These are phyloP conservation scores for Eimeria mitis DNA, from an alignment of 169 alveolate genomes.

Conservation along the genomic window DNA sequence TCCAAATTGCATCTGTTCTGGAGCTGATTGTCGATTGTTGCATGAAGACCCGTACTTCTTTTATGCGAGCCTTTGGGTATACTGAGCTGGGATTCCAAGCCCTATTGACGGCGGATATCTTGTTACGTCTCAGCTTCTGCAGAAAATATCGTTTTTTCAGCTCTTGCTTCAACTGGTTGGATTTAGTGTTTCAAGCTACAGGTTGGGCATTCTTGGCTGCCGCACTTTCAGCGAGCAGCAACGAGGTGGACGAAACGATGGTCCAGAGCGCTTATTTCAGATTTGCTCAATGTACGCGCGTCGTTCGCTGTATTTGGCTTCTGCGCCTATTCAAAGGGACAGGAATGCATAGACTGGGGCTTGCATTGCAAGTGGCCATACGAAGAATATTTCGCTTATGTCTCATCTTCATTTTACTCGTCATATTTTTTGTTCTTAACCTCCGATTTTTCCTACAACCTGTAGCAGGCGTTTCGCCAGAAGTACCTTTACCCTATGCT, in stretches of 20 bases:
- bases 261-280: conserved; percentile 18
- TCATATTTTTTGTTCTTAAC: conserved; percentile 20
- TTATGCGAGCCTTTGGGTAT: not conserved
- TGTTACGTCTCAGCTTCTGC: not conserved
- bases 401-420: conserved; percentile 15
- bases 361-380: conserved; percentile 55
- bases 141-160: not conserved
- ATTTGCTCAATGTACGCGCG: conserved; percentile 54
- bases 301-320: conserved; percentile 54
- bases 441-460: conserved; percentile 42
- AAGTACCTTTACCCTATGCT: conserved; percentile 16
- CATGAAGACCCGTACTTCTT: conserved; percentile 8
- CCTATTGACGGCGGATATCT: conserved; percentile 39
- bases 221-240: conserved; percentile 15
- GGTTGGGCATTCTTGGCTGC: conserved; percentile 21
- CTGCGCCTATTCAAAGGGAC: conserved; percentile 62
- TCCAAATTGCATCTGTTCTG: conserved; percentile 20
- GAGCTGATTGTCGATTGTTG: conserved; percentile 63
- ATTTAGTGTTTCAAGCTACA: conserved; percentile 2
- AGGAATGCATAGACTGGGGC: conserved; percentile 53
- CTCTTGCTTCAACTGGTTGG: conserved; percentile 50
- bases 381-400: conserved; percentile 20
- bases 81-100: conserved; percentile 44
- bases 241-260: not conserved
- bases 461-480: conserved; percentile 49